Percentiles rank a stretch among this genome's conserved stretches.
Conservation (phyloP, 1,284 basidiomycete species). For the Marasmius tenuissimus region DNA sequence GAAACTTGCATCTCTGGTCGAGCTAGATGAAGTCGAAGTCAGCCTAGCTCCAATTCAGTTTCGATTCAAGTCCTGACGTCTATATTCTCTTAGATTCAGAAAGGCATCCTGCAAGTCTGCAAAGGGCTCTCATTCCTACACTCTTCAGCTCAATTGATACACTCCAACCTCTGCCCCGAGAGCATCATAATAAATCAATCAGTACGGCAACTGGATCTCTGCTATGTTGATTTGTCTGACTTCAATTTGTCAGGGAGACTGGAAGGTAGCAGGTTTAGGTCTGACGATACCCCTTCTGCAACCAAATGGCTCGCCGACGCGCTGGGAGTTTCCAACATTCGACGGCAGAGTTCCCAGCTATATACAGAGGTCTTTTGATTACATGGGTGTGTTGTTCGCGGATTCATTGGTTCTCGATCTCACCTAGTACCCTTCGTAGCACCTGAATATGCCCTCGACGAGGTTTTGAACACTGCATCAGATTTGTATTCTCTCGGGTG, state of each 20-base stretch:
- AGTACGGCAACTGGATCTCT: slow-evolving; percentile 46
- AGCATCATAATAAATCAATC: slow-evolving; percentile 85
- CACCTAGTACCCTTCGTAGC: slow-evolving; percentile 45
- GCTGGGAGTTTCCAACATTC: slow-evolving; percentile 88
- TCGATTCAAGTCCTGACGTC: slow-evolving; percentile 5
- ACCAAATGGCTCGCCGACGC: slow-evolving; percentile 71
- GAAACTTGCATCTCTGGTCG: slow-evolving; percentile 56
- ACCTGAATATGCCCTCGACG: slow-evolving; percentile 94
- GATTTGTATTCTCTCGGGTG: slow-evolving; percentile 97
- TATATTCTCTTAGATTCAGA: slow-evolving; percentile 77
- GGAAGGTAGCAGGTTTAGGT: slow-evolving; percentile 94
- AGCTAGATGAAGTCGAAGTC: slow-evolving; percentile 90
- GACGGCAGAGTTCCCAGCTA: slow-evolving; percentile 81
- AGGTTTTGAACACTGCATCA: slow-evolving; percentile 80
- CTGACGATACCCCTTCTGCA: slow-evolving; percentile 79
- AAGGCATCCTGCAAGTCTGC: slow-evolving; percentile 92
- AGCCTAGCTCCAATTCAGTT: slow-evolving; percentile 21
- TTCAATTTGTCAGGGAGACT: slow-evolving; percentile 77
- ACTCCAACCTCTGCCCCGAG: slow-evolving; percentile 88
- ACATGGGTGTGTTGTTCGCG: slow-evolving; percentile 65
- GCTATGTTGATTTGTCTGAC: slow-evolving; percentile 3
- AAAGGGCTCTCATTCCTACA: slow-evolving; percentile 94
- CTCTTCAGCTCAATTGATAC: slow-evolving; percentile 86
- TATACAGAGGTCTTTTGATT: slow-evolving; percentile 93
- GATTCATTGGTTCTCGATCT: not conserved